Evolutionary conservation across 73 alveolate genomes (phyloP), one percentile per base, ranked within the genome.

Genomic region (Paraurostyla sp.): DNA sequence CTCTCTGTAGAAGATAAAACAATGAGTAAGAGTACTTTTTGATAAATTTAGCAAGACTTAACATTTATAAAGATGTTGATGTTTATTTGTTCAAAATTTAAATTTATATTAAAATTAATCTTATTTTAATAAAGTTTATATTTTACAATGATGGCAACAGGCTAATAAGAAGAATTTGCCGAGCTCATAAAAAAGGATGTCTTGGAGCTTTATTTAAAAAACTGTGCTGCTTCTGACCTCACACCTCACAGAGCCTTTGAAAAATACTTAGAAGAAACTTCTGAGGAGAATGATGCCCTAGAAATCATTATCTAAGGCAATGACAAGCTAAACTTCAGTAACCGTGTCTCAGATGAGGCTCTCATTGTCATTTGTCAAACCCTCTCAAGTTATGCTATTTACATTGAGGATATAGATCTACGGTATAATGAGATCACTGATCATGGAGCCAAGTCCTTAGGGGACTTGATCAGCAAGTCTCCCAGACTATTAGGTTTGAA

Each of bases 381-480:
- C n/a, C 94, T 96, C 0, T 92, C 92, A 59, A 93, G 89, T 48
- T 95, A 92, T 81, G 97, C 98, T 30, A 92, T 94, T 57, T 80
- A 94, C 73, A 96, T 98, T 32, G 94, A 95, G 36, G 94, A 96
- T 41, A 88, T 98, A 40, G 99, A 98, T 91, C 91, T 98, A 68
- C 89, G 99, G 56, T 98, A 75, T 68, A 98, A 98, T 89, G 85
- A 88, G 65, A 89, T 98, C 25, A 85, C 98, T 25, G 99, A 98
- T 91, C 94, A 92, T 49, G 99, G 99, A 45, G 98, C 98, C 84
- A 88, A 96, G 57, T 93, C 96, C 29, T 92, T 98, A 52, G 93
- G 98, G 9, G 92, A 95, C 83, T 87, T 98, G 68, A 85, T 98
- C 65, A 89, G 76, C 68, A 92, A 94, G 35, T 94, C 97, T 33